A percentile compares a stretch with the other conserved stretches of the same genome.
phyloP scores from a whole-genome alignment of 176 grass and related monocot species.

The Aechmea fasciata region DNA sequence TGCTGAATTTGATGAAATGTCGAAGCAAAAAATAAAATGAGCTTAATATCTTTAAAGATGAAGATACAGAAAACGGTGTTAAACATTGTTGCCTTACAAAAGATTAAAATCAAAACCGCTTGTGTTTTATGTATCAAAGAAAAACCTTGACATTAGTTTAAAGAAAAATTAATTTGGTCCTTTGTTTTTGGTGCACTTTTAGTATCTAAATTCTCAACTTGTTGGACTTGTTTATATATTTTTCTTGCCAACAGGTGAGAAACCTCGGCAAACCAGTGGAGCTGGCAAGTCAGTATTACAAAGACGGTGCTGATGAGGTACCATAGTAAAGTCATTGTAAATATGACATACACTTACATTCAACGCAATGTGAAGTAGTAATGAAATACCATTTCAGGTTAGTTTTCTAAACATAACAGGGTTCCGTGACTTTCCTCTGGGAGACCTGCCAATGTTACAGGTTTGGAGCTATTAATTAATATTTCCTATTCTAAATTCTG shows the following conservation, averaged over 20 bases:
- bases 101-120: too few species aligned
- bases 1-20: too few species aligned
- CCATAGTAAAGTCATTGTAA: neutral
- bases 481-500: conserved; percentile 9
- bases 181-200: neutral
- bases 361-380: conserved; percentile 17
- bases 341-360: neutral
- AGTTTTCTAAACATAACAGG: conserved; percentile 99
- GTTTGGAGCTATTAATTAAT: conserved; percentile 32
- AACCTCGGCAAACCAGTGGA: conserved; percentile 98
- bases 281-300: conserved; percentile 95
- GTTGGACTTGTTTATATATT: conserved; percentile 6
- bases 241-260: conserved; percentile 52
- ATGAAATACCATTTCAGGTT: conserved; percentile 41
- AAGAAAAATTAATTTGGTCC: neutral
- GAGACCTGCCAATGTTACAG: conserved; percentile 98
- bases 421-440: conserved; percentile 93
- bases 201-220: neutral
- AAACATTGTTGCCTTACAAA: too few species aligned
- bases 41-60: too few species aligned
- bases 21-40: too few species aligned
- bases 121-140: neutral
- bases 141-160: neutral
- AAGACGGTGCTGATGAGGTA: conserved; percentile 97
- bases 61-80: too few species aligned